Evolutionary conservation across 768 basidiomycete species (phyloP), one percentile per base, ranked within the genome.

Genomic region (Trametes sanguinea): DNA sequence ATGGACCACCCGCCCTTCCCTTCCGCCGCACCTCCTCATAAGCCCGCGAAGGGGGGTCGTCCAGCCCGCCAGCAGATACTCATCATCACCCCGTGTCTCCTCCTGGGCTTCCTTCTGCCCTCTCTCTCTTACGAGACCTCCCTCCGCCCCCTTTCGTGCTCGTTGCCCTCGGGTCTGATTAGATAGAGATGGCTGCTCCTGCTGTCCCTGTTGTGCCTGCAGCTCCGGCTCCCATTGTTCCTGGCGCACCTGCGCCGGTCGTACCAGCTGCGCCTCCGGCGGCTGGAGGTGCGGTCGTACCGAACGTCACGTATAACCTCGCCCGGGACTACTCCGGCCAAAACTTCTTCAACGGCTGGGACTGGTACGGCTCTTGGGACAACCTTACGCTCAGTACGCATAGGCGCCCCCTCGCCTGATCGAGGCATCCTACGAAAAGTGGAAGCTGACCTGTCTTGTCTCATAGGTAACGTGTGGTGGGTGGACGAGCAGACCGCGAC

Each of bases 401-500:
- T 22, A 22, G 22, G 44, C 54, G 73, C 64, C 11, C 9, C 32
- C 8, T 9, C 5, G 14, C 16, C 3, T 11, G 51, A 22, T 22
- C 22, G 22, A 22, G 22, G 22, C 22, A 22, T 22, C 22, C 22
- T 22, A 22, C 22, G 22, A 22, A 22, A 22, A 22, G 22, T 22
- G 39, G 30, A 16, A 6, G 48, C 57, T 58, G 6, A 51, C 40
- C 10, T 27, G 14, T 16, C 7, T 29, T 37, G 51, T n/a, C 16
- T 22, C 33, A 22, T 22, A 87, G 89, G 88, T 42, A 85, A 89
- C 67, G 86, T 84, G n/a, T 83, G 82, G 43, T 90, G 81, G 77
- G 75, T 86, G 10, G 79, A 81, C 66, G 68, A 76, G 57, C 71
- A 76, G 3, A 75, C 76, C 17, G 87, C 87, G 1, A 71, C 73